Evolutionary conservation across 805 yeast species (phyloP), one percentile per base, ranked within the genome.

Genomic region (Ogataea degrootiae): DNA sequence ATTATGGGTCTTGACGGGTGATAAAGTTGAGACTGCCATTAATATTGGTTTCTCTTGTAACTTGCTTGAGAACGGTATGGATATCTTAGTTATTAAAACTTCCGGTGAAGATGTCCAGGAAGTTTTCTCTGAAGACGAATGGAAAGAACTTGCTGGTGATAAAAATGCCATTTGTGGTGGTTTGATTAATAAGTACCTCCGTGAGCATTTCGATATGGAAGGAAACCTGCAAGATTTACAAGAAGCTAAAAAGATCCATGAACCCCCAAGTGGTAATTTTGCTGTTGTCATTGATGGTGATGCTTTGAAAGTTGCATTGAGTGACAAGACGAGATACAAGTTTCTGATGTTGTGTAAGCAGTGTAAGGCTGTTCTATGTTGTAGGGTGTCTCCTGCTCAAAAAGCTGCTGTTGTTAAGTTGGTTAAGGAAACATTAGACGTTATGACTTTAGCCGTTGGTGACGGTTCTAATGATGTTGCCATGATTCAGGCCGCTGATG

Each of bases 381-480:
- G 96, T 66, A 79, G 96, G 69, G 96, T 87, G 34, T 86, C 94
- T 1, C 96, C 96, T 5, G 82, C 92, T 37, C 96, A 87, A 61
- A 87, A 87, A 61, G 94, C 94, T 15, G 79, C 82, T n/a, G 92
- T 87, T 47, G 92, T 86, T 29, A 82, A 78, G 54, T 66, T 87
- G 53, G 94, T 87, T n/a, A 86, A 84, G 61, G 79, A 82, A 29
- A 75, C 81, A 16, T 70, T 87, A 41, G 82, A 80, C 53, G 96
- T 87, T 29, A 87, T 87, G 91, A 87, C 95, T 1, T 68, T 87
- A 48, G 92, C 94, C 7, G 85, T 87, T 62, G 96, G 96, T 56
- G 96, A 87, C 67, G 96, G 96, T 46, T 82, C 94, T 19, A 87
- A 87, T 62, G 96, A 87, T 69, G 96, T 87, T 52, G 91, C 95